Evolutionary conservation across 306 rosid genomes (phyloP).

Genomic region (Carpinus fangiana): DNA sequence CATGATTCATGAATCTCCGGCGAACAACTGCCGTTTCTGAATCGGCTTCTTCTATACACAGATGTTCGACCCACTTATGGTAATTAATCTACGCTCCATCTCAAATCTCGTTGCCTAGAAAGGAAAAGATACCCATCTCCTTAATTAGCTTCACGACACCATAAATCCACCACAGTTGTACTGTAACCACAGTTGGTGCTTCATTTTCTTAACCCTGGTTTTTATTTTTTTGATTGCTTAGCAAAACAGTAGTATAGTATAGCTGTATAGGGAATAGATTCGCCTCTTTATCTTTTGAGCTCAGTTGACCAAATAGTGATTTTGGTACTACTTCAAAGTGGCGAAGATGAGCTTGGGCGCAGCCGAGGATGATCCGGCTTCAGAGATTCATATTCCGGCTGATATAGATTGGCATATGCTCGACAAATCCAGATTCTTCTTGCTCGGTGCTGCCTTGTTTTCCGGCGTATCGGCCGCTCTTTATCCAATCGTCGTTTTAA

Average conservation of each 20-base stretch:
- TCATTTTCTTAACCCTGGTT: background rate
- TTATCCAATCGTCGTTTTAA: conserved; percentile 79
- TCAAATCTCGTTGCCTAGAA: conserved; percentile 36
- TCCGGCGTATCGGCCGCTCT: conserved; percentile 84
- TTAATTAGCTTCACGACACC: background rate
- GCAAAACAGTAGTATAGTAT: too few relatives aligned
- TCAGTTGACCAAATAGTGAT: background rate
- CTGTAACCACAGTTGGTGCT: background rate
- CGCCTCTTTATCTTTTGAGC: too few relatives aligned
- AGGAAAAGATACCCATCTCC: conserved; percentile 20
- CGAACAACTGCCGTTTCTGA: conserved; percentile 28
- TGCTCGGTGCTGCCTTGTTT: conserved; percentile 90
- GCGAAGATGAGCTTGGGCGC: conserved; percentile 80
- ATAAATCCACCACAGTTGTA: background rate
- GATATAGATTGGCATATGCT: conserved; percentile 98
- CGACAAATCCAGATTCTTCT: conserved; percentile 88
- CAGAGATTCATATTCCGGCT: conserved; percentile 77
- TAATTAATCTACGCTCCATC: conserved; percentile 52
- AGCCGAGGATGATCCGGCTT: conserved; percentile 68
- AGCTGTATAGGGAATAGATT: too few relatives aligned
- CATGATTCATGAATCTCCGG: conserved; percentile 26
- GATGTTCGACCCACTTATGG: conserved; percentile 42
- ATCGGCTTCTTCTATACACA: conserved; percentile 27
- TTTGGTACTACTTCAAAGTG: conserved; percentile 40
- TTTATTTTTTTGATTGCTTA: too few relatives aligned